Evolutionary conservation across 2,329 filamentous ascomycete species (phyloP).

Genomic region (Penicillium sp.): DNA sequence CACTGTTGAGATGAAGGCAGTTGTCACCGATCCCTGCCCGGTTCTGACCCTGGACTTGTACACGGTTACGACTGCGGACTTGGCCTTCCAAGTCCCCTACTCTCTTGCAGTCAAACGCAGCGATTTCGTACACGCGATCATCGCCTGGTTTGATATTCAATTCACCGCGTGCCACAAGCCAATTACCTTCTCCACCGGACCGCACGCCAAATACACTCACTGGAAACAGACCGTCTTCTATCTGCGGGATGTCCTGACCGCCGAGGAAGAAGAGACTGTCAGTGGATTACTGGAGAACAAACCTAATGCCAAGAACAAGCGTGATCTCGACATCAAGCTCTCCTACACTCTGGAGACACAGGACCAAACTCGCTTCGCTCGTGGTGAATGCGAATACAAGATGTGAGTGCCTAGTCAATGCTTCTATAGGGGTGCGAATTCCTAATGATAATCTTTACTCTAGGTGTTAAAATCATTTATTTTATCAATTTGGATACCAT

Average conservation of each 20-base stretch:
- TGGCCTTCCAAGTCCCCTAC: slow-evolving; percentile 79
- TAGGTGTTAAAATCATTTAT: slow-evolving; percentile 26
- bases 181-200: slow-evolving; percentile 92
- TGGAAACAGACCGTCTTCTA: slow-evolving; percentile 99
- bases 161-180: slow-evolving; percentile 98
- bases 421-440: slow-evolving; percentile 4
- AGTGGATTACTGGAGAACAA: slow-evolving; percentile 70
- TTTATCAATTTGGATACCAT: slow-evolving; percentile 15
- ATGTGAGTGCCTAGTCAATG: slow-evolving; percentile 41
- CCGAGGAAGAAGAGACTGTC: slow-evolving; percentile 80
- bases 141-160: slow-evolving; percentile 99
- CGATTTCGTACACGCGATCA: slow-evolving; percentile 93
- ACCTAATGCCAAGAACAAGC: slow-evolving; percentile 89
- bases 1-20: slow-evolving; percentile 94
- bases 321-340: slow-evolving; percentile 89
- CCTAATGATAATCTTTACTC: slow-evolving; percentile 20
- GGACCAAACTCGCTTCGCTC: slow-evolving; percentile 64
- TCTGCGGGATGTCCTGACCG: slow-evolving; percentile 85
- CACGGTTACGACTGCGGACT: slow-evolving; percentile 76
- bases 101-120: slow-evolving; percentile 72
- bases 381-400: slow-evolving; percentile 75
- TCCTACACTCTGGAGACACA: slow-evolving; percentile 75
- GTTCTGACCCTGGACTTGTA: slow-evolving; percentile 91
- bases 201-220: slow-evolving; percentile 98
- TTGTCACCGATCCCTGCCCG: slow-evolving; percentile 83